phyloP scores from a whole-genome alignment of 495 filamentous ascomycete species.

The Penicillium canariense region DNA sequence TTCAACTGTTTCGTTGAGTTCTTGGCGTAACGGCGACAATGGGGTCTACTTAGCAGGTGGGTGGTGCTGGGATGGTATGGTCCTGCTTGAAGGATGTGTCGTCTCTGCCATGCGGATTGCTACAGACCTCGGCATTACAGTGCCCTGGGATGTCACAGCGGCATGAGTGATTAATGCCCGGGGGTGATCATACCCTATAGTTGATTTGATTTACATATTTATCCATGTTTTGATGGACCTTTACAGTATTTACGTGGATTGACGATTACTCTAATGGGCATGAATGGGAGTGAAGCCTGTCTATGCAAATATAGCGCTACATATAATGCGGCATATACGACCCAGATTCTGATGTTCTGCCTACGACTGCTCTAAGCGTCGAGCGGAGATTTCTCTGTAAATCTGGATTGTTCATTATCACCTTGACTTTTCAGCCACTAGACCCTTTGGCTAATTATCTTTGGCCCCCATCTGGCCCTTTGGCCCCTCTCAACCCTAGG shows the following conservation, averaged over 20 bases:
- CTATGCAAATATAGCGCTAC: conserved; percentile 2
- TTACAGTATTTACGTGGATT: not conserved
- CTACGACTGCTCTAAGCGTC: too few species aligned
- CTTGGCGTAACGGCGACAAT: conserved; percentile 51
- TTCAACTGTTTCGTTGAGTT: not conserved
- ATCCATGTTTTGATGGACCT: not conserved
- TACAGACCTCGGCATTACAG: conserved; percentile 43
- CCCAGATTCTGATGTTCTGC: too few species aligned
- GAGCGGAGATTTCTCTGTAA: too few species aligned
- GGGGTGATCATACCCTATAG: not conserved
- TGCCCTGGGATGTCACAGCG: conserved; percentile 34
- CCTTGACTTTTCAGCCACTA: not conserved
- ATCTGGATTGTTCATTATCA: not conserved
- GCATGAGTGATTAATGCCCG: not conserved
- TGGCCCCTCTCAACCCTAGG: too few species aligned
- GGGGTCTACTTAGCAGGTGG: conserved; percentile 53
- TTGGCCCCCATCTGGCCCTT: too few species aligned
- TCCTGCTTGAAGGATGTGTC: conserved; percentile 57
- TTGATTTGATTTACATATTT: not conserved
- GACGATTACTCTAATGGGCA: not conserved
- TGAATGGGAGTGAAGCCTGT: not conserved
- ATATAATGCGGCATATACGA: conserved; percentile 5
- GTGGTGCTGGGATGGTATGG: conserved; percentile 68
- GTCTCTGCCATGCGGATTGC: conserved; percentile 54
- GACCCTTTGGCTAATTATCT: not conserved